Percentiles rank a stretch among this genome's conserved stretches.
These are phyloP conservation scores for Solanum virginianum DNA, from an alignment of 257 asterid genomes.

Conservation along the genomic window DNA sequence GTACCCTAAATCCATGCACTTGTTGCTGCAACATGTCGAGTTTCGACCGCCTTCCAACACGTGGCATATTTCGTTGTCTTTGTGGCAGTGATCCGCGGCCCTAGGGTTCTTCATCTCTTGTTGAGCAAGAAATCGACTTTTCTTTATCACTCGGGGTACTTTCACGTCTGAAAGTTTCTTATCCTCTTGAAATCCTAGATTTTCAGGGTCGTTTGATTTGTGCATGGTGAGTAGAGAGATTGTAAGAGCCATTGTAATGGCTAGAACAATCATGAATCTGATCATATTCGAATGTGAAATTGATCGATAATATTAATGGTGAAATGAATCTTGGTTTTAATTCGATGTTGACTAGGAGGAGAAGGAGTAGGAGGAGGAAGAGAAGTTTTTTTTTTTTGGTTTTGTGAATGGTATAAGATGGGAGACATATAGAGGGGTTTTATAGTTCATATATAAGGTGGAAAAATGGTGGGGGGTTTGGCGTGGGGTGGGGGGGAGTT, in stretches of 20 bases:
- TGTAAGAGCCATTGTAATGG: constrained; percentile 7
- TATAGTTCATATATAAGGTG: not conserved
- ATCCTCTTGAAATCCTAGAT: not conserved
- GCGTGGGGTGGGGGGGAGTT: not conserved
- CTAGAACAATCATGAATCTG: constrained; percentile 1
- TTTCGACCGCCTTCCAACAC: constrained; percentile 24
- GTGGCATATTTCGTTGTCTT: constrained; percentile 32
- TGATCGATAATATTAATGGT: not conserved
- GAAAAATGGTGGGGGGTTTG: not conserved
- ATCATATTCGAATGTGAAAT: not conserved
- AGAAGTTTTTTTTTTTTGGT: not conserved
- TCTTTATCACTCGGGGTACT: not conserved
- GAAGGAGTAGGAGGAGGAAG: not conserved
- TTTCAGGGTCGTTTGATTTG: not conserved
- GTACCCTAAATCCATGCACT: constrained; percentile 40
- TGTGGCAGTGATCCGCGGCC: constrained; percentile 49
- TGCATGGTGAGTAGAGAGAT: not conserved
- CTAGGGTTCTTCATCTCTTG: constrained; percentile 31
- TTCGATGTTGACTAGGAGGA: not conserved
- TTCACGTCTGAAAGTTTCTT: not conserved
- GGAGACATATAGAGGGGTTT: not conserved
- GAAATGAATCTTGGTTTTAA: too few relatives aligned
- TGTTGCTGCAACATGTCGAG: constrained; percentile 54
- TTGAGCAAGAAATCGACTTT: constrained; percentile 39
- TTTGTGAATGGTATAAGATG: not conserved